Conservation (phyloP, 306 rosid species). For the Vigna angularis region DNA sequence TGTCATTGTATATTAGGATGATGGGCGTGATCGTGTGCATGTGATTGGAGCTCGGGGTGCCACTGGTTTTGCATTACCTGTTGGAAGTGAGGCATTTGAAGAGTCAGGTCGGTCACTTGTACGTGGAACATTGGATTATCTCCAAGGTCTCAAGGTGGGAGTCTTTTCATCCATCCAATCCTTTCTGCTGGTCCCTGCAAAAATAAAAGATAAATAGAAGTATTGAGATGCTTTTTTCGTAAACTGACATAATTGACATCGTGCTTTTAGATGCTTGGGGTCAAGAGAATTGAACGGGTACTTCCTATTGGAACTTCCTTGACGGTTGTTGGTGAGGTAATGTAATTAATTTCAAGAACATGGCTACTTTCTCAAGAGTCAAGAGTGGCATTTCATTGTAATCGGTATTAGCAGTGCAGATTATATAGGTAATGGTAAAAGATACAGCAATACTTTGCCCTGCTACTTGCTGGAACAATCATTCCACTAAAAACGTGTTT, state of each 20-base stretch:
- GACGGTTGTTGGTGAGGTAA: slow-evolving; percentile 99
- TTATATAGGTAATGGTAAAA: slow-evolving; percentile 25
- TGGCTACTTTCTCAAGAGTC: slow-evolving; percentile 31
- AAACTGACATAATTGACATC: slow-evolving; percentile 27
- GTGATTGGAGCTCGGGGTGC: slow-evolving; percentile 96
- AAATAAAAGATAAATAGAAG: slow-evolving; percentile 20
- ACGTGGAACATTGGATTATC: slow-evolving; percentile 98
- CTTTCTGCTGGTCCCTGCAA: slow-evolving; percentile 9
- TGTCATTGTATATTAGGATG: slow-evolving; percentile 65
- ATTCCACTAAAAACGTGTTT: slow-evolving; percentile 16
- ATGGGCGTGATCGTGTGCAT: slow-evolving; percentile 79
- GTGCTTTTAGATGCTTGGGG: slow-evolving; percentile 88
- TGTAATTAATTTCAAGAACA: slow-evolving; percentile 36
- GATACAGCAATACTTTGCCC: background rate
- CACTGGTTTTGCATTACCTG: slow-evolving; percentile 84
- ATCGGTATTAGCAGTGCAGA: slow-evolving; percentile 15
- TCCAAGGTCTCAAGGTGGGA: slow-evolving; percentile 99
- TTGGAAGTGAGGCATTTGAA: slow-evolving; percentile 90
- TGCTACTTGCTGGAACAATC: slow-evolving; percentile 19
- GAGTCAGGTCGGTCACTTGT: slow-evolving; percentile 96
- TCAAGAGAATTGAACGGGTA: slow-evolving; percentile 89
- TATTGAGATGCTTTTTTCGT: slow-evolving; percentile 28
- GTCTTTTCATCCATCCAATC: slow-evolving; percentile 32
- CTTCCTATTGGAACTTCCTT: slow-evolving; percentile 94
- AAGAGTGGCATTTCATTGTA: slow-evolving; percentile 25